A percentile compares a stretch with the other conserved stretches of the same genome.
phyloP scores from a whole-genome alignment of 495 filamentous ascomycete genomes.

The Parathielavia hyrcaniae region DNA sequence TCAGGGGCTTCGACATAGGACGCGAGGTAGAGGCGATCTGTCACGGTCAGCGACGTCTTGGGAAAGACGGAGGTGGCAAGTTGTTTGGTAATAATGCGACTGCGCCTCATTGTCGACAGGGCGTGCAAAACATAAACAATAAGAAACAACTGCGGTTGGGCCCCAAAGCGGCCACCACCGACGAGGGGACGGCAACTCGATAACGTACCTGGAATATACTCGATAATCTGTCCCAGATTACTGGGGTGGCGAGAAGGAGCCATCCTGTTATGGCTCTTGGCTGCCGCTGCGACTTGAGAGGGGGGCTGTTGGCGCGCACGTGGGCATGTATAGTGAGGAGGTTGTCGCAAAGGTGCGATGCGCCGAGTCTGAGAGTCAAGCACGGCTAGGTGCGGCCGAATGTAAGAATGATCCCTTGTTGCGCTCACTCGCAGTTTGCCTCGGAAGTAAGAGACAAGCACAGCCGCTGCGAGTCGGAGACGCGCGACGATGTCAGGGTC shows the following conservation, averaged over 20 bases:
- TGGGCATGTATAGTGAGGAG: not conserved
- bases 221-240: slow-evolving; percentile 50
- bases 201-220: slow-evolving; percentile 53
- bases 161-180: not conserved
- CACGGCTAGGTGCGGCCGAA: not conserved
- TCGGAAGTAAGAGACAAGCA: not conserved
- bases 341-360: not conserved
- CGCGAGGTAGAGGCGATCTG: slow-evolving; percentile 92
- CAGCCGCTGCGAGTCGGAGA: not conserved
- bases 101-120: not conserved
- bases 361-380: slow-evolving; percentile 1
- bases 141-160: not conserved
- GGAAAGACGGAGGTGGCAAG: slow-evolving; percentile 14
- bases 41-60: slow-evolving; percentile 33
- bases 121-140: slow-evolving; percentile 11
- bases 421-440: not conserved
- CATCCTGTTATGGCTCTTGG: slow-evolving; percentile 31
- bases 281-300: not conserved
- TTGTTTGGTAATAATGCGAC: slow-evolving; percentile 11
- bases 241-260: slow-evolving; percentile 37
- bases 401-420: not conserved
- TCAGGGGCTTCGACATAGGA: slow-evolving; percentile 80
- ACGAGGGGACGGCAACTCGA: not conserved
- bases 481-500: not conserved
- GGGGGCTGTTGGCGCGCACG: not conserved